Conservation (phyloP, 73 alveolate species). For the Loxodes magnus region DNA sequence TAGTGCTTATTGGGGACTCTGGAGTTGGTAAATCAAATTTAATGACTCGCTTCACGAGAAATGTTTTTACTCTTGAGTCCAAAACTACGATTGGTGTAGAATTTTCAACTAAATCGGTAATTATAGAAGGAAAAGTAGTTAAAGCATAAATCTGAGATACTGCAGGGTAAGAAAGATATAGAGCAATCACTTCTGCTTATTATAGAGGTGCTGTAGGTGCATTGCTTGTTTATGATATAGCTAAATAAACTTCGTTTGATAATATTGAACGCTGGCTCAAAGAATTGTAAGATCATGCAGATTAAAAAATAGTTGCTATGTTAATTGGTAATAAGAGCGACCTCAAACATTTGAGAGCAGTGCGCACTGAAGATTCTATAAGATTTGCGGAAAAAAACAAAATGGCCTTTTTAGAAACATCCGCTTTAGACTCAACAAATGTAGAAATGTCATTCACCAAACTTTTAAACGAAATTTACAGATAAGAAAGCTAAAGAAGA, state of each 20-base stretch:
- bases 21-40: constrained; percentile 77
- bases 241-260: constrained; percentile 45
- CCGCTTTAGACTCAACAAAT: constrained; percentile 62
- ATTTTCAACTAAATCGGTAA: constrained; percentile 36
- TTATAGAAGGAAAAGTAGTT: constrained; percentile 18
- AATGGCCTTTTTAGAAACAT: constrained; percentile 61
- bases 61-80: constrained; percentile 39
- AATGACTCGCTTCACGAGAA: constrained; percentile 40
- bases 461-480: constrained; percentile 14
- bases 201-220: constrained; percentile 63
- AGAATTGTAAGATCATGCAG: constrained; percentile 68
- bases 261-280: constrained; percentile 50
- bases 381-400: constrained; percentile 35
- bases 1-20: constrained; percentile 53
- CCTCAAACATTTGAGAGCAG: constrained; percentile 67
- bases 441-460: constrained; percentile 54
- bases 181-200: constrained; percentile 54
- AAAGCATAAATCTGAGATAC: constrained; percentile 71
- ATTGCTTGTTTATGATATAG: constrained; percentile 63
- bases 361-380: constrained; percentile 60
- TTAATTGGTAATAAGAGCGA: constrained; percentile 70
- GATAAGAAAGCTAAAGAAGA: no score
- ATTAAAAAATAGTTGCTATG: constrained; percentile 46
- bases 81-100: constrained; percentile 69
- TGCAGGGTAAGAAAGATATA: constrained; percentile 66